Percentiles rank a stretch among this genome's conserved stretches.
Evolutionary conservation across 1,139 yeast species (phyloP).

Genomic region (Zygoascus meyerae): DNA sequence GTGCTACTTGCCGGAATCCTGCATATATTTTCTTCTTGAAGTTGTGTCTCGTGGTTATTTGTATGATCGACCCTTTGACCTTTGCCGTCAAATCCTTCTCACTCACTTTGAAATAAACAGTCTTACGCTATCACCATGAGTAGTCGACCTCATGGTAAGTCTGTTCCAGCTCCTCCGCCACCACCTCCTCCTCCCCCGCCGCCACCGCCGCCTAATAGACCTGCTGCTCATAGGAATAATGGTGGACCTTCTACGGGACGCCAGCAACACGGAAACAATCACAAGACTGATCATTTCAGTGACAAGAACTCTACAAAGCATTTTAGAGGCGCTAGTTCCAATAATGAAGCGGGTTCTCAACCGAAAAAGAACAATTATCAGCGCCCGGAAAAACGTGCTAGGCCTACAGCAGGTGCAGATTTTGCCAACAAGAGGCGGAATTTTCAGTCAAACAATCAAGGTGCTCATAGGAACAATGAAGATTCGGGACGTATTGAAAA

Average conservation of each 20-base stretch:
- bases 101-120: no score
- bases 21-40: no score
- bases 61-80: no score
- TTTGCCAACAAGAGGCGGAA: background rate
- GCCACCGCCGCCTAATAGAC: constrained; percentile 1
- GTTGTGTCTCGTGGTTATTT: no score
- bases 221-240: constrained; percentile 1
- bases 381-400: background rate
- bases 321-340: no score
- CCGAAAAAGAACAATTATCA: background rate
- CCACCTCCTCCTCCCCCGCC: constrained; percentile 5
- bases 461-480: no score
- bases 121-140: no score
- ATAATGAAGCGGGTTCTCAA: no score
- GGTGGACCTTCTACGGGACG: background rate
- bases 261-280: background rate
- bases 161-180: background rate
- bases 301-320: background rate
- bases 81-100: no score
- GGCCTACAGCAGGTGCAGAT: background rate
- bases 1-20: no score
- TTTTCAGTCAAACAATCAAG: no score
- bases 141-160: no score
- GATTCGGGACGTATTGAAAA: background rate
- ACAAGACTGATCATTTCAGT: background rate